Conservation (phyloP, 257 asterid species). For the Lavandula angustifolia region DNA sequence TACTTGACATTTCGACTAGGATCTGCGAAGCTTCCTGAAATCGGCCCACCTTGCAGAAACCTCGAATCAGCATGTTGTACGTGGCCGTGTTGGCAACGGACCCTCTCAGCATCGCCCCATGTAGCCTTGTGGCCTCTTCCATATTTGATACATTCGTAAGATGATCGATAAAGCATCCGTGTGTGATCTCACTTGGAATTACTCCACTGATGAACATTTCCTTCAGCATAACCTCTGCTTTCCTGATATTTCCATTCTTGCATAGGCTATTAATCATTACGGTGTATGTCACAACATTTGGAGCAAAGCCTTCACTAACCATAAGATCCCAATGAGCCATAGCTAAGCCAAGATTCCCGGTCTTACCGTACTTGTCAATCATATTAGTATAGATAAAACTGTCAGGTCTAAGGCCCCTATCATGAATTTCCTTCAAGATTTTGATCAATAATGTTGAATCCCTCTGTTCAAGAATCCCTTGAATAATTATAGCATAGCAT, state of each 20-base stretch:
- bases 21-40: constrained; percentile 52
- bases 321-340: constrained; percentile 72
- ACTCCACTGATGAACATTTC: constrained; percentile 64
- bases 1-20: constrained; percentile 57
- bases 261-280: constrained; percentile 69
- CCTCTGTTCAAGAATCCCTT: constrained; percentile 49
- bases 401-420: constrained; percentile 67
- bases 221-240: constrained; percentile 60
- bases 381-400: constrained; percentile 62
- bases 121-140: constrained; percentile 67
- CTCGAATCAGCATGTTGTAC: constrained; percentile 74
- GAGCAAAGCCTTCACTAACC: constrained; percentile 62
- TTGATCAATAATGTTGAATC: constrained; percentile 43
- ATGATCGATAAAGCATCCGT: constrained; percentile 81
- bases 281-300: constrained; percentile 68
- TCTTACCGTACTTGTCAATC: constrained; percentile 66
- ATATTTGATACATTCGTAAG: constrained; percentile 64
- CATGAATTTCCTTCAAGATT: constrained; percentile 57
- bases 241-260: constrained; percentile 56
- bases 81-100: constrained; percentile 63
- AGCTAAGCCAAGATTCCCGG: constrained; percentile 63
- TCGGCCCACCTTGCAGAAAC: constrained; percentile 67
- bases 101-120: constrained; percentile 51
- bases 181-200: constrained; percentile 68
- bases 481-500: constrained; percentile 67